phyloP scores from a whole-genome alignment of 2,329 filamentous ascomycete species.

The Lecanicillium sp. region DNA sequence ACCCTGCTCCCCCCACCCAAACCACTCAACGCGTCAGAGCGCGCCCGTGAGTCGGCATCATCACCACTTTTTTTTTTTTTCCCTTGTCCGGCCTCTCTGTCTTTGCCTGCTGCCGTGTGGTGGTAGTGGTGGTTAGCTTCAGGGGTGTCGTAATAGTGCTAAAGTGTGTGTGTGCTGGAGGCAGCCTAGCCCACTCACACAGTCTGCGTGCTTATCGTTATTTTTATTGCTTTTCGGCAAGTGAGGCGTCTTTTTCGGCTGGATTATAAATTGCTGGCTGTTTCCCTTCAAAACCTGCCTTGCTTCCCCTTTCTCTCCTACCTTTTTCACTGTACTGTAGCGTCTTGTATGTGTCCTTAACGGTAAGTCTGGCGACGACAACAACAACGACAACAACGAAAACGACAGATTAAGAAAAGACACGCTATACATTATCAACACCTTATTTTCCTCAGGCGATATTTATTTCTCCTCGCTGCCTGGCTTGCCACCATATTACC shows the following conservation, averaged over 20 bases:
- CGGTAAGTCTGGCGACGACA: conserved; percentile 3
- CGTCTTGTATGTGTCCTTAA: background rate
- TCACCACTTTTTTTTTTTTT: conserved; percentile 11
- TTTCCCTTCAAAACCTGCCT: background rate
- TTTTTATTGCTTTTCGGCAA: too few species aligned
- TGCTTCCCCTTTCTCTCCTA: background rate
- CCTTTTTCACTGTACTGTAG: background rate
- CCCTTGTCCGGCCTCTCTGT: background rate
- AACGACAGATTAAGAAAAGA: background rate
- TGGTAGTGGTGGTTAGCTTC: too few species aligned
- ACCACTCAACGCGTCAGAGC: conserved; percentile 7
- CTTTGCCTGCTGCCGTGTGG: too few species aligned
- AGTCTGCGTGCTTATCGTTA: conserved; percentile 1
- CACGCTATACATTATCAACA: background rate
- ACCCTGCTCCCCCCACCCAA: background rate
- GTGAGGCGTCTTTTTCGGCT: background rate
- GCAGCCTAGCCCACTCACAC: too few species aligned
- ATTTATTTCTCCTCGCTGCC: conserved; percentile 4
- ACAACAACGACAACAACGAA: background rate
- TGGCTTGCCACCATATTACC: background rate
- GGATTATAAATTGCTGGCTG: conserved; percentile 4
- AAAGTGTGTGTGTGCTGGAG: too few species aligned
- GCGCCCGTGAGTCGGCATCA: background rate
- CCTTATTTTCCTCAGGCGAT: background rate
- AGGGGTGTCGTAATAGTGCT: too few species aligned